These are phyloP conservation scores for Pseudomassariella vexata DNA, from an alignment of 2,329 filamentous ascomycete genomes.

Conservation along the genomic window DNA sequence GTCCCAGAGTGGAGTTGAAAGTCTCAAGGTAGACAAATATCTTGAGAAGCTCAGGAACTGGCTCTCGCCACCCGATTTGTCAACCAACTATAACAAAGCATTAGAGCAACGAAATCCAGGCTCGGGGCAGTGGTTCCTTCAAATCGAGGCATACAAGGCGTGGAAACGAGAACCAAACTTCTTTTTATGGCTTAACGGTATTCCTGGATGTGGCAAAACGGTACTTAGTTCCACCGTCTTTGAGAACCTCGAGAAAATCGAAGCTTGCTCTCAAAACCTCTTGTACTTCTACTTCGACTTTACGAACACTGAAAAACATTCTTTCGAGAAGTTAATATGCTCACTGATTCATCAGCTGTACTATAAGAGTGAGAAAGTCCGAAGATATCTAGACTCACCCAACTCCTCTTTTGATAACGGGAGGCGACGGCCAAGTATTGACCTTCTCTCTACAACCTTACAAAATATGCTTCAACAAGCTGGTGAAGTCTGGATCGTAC, in stretches of 20 bases:
- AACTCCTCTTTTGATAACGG: slow-evolving; percentile 18
- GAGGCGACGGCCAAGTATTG: slow-evolving; percentile 14
- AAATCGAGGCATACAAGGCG: slow-evolving; percentile 15
- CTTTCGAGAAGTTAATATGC: slow-evolving; percentile 24
- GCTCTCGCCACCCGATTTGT: not conserved
- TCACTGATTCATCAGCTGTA: slow-evolving; percentile 30
- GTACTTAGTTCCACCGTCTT: slow-evolving; percentile 31
- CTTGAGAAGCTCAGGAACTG: not conserved
- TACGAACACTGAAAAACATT: slow-evolving; percentile 28
- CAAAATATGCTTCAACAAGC: slow-evolving; percentile 18
- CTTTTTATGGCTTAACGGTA: slow-evolving; percentile 31
- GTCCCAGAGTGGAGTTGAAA: not conserved
- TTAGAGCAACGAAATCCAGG: slow-evolving; percentile 20
- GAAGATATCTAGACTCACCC: slow-evolving; percentile 15
- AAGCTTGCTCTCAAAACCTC: slow-evolving; percentile 1
- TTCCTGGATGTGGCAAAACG: slow-evolving; percentile 35
- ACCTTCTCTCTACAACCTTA: slow-evolving; percentile 16
- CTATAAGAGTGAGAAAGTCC: slow-evolving; percentile 11
- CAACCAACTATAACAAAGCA: slow-evolving; percentile 25
- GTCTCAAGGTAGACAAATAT: not conserved
- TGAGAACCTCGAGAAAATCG: slow-evolving; percentile 15
- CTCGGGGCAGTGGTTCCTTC: slow-evolving; percentile 29
- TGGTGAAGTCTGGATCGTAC: slow-evolving; percentile 16
- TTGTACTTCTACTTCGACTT: slow-evolving; percentile 33
- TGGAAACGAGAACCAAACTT: slow-evolving; percentile 25